Percentiles rank a stretch among this genome's conserved stretches.
phyloP scores from a whole-genome alignment of 192 early-diverging fungal species.

The Mortierella alpina region DNA sequence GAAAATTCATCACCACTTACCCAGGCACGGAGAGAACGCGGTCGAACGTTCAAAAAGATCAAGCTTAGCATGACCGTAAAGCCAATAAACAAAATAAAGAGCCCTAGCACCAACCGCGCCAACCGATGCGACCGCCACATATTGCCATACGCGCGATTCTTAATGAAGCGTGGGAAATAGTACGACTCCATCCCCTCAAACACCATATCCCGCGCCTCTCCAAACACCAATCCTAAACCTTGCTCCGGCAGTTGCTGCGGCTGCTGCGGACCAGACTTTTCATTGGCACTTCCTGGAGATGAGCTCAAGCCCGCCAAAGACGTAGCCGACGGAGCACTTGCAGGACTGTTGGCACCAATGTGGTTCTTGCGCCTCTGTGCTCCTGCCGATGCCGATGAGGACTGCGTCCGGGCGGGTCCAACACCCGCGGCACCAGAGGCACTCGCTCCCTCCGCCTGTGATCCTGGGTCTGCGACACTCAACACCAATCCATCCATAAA shows the following conservation, averaged over 20 bases:
- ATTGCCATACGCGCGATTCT: slow-evolving; percentile 67
- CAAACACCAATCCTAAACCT: slow-evolving; percentile 55
- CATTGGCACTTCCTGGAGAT: no score
- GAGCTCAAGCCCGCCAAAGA: background rate
- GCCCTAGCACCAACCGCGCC: slow-evolving; percentile 57
- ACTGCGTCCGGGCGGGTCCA: background rate
- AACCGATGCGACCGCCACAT: slow-evolving; percentile 60
- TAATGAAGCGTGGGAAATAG: slow-evolving; percentile 67
- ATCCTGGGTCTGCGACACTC: slow-evolving; percentile 14
- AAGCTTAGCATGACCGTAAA: slow-evolving; percentile 61
- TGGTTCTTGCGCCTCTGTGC: slow-evolving; percentile 8
- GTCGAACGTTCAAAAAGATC: slow-evolving; percentile 63
- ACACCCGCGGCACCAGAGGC: background rate
- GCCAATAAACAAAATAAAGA: slow-evolving; percentile 62
- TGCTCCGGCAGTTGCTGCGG: slow-evolving; percentile 24
- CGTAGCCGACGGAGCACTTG: background rate
- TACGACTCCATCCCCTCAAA: slow-evolving; percentile 64
- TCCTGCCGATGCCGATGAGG: background rate
- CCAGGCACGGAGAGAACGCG: slow-evolving; percentile 61
- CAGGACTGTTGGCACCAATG: background rate
- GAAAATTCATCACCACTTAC: slow-evolving; percentile 30
- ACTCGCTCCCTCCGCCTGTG: background rate
- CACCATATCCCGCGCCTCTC: slow-evolving; percentile 65
- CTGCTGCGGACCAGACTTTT: background rate
- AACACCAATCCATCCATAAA: slow-evolving; percentile 26